Percentiles rank a stretch among this genome's conserved stretches.
phyloP scores from a whole-genome alignment of 1,284 basidiomycete species.

The Trichosporon sp. region DNA sequence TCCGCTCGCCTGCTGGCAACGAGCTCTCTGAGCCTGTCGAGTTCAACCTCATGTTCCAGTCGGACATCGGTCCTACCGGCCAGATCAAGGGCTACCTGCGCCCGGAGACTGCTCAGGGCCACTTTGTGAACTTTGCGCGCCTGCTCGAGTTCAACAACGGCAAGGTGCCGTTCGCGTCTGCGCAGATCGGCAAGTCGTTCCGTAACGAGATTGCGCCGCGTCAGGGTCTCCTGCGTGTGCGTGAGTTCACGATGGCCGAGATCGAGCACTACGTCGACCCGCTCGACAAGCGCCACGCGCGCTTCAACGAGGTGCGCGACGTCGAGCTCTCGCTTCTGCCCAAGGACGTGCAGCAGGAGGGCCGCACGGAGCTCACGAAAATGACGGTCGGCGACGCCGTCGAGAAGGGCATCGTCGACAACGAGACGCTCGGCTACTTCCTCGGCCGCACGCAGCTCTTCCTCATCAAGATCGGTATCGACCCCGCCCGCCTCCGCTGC shows the following conservation, averaged over 20 bases:
- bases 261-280: slow-evolving; percentile 99
- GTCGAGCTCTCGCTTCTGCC: slow-evolving; percentile 74
- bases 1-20: slow-evolving; percentile 89
- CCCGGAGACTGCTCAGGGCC: slow-evolving; percentile 97
- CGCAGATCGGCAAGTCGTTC: slow-evolving; percentile 94
- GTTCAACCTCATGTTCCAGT: slow-evolving; percentile 99
- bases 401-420: slow-evolving; percentile 76
- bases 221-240: slow-evolving; percentile 90
- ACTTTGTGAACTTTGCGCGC: slow-evolving; percentile 98
- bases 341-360: slow-evolving; percentile 73
- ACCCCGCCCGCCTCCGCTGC: slow-evolving; percentile 81
- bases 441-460: slow-evolving; percentile 88
- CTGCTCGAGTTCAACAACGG: slow-evolving; percentile 98
- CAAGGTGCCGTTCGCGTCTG: slow-evolving; percentile 91
- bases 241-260: slow-evolving; percentile 99
- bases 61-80: slow-evolving; percentile 94
- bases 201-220: slow-evolving; percentile 98
- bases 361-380: slow-evolving; percentile 62
- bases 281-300: slow-evolving; percentile 78
- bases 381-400: slow-evolving; percentile 90
- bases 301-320: slow-evolving; percentile 76
- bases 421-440: slow-evolving; percentile 97
- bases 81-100: slow-evolving; percentile 93
- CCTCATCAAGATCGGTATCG: slow-evolving; percentile 86
- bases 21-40: slow-evolving; percentile 86